Evolutionary conservation across 1,139 yeast genomes (phyloP), one percentile per base, ranked within the genome.

Genomic region (Yamadazyma spencermartinsiae): DNA sequence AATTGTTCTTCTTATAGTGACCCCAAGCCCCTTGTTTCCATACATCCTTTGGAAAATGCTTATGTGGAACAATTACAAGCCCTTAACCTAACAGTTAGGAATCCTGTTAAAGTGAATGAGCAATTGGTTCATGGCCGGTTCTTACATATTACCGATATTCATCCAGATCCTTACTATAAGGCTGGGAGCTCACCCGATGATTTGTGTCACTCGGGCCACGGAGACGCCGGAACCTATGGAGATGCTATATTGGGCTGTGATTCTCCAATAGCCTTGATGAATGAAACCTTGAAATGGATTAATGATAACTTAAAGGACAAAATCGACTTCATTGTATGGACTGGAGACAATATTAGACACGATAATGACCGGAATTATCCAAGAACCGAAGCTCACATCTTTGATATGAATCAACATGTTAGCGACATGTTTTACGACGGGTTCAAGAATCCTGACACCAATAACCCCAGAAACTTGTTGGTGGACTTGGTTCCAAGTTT

Each of bases 321-420:
- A 47, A 80, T 87, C 35, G 96, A 87, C 58, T 87, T 87, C 56
- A 82, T 87, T 21, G 75, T 87, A 13, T 87, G 96, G 96, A 86
- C 95, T 0, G 96, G 96, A 24, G 96, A 87, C 61, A 87, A 86
- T 51, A 79, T 86, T 32, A 72, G 96, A 40, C 96, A 87, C 57
- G 96, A 87, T 58, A 84, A 83, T 52, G 96, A 87, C 60, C 68
- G 94, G 54, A 56, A 61, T 28, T 63, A 63, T 52, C 95, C 95
- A 3, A 75, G 95, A 63, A 79, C 86, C 2, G 92, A 85, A 52
- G 54, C 58, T 43, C 77, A 80, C 43, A 87, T 87, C 36, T 77
- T 85, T 45, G 82, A 82, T 13, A 72, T 82, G 78, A 87, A 87
- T 55, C 72, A 75, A 46, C 52, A 68, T 26, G 76, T 86, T n/a